These are phyloP conservation scores for Candida peoriensis DNA, from an alignment of 805 yeast genomes.

Conservation along the genomic window DNA sequence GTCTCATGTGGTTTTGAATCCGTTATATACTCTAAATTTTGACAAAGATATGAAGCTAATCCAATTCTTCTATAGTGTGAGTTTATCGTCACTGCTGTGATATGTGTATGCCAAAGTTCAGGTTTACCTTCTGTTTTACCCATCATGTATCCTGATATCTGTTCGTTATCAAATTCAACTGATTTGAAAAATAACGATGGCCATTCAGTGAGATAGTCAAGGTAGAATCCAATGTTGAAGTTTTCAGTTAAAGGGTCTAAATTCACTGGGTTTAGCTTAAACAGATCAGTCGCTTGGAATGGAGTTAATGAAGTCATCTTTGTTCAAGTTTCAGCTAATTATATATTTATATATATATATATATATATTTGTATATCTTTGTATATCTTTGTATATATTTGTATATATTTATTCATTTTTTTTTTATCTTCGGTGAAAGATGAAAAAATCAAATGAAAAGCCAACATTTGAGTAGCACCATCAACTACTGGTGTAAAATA, in stretches of 20 bases:
- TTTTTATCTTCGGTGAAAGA: constrained; percentile 1
- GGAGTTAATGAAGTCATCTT: constrained; percentile 85
- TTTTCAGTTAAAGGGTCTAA: constrained; percentile 90
- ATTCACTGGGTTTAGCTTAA: constrained; percentile 68
- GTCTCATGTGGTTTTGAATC: constrained; percentile 76
- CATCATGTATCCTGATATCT: constrained; percentile 72
- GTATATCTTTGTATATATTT: not conserved
- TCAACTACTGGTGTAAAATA: too few relatives aligned
- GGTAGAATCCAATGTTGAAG: constrained; percentile 77
- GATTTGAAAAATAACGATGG: constrained; percentile 86
- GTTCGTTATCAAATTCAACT: constrained; percentile 35
- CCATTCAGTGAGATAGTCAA: constrained; percentile 80
- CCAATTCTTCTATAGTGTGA: constrained; percentile 81
- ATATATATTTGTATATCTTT: not conserved
- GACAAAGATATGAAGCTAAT: constrained; percentile 74
- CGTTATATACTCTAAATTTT: constrained; percentile 66
- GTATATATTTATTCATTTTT: not conserved
- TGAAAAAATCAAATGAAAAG: not conserved
- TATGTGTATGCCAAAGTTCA: constrained; percentile 92
- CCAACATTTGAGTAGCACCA: not conserved
- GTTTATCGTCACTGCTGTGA: constrained; percentile 90
- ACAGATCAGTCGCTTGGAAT: constrained; percentile 80
- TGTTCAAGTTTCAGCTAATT: not conserved
- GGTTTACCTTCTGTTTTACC: constrained; percentile 91
- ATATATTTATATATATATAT: not conserved